Evolutionary conservation across 2,329 filamentous ascomycete genomes (phyloP), one percentile per base, ranked within the genome.

Genomic region (Cladosporium velox): DNA sequence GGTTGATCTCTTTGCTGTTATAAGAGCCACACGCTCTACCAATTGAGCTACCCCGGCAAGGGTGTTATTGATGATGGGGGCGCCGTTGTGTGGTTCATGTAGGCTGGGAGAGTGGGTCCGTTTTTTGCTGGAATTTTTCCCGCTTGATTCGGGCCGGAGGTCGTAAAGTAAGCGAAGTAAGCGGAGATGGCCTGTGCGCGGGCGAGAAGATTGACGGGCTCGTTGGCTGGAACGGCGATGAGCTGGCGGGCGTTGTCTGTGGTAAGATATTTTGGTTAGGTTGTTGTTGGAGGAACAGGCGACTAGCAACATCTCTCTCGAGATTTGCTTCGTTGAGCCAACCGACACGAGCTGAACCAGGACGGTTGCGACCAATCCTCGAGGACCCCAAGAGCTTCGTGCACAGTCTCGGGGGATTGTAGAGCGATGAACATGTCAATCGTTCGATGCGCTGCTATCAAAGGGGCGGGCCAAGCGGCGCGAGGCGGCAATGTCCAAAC

Each of bases 1-100:
- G 69, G 67, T 70, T 77, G 38, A 62, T 62, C 59, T 62, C 59
- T 62, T 62, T 62, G 59, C 47, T 52, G 30, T 62, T 12, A 52
- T 83, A 83, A 82, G 80, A 82, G 80, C 79, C 80, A 80, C 80
- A 82, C 80, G 80, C 80, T 82, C 80, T 82, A 79, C 80, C 80
- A 79, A 82, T 82, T 82, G 80, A 82, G 80, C 80, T 82, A 82
- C 78, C 79, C 80, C 76, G 77, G 80, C 80, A 62, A 52, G 44
- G 59, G 59, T 62, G 28, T 26, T 38, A 7, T 62, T 52, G 44
- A 52, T 62, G 59, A 8, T n/a, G 30, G 24, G 10, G 47, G 12
- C 1, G 32, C 11, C 21, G 47, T 30, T 15, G 59, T 21, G 2
- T 24, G 57, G 24, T 26, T 12, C 15, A 18, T n/a, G 58, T n/a